Percentiles rank a stretch among this genome's conserved stretches.
Evolutionary conservation across 2,329 filamentous ascomycete genomes (phyloP).

Genomic region (Leptographium radiaticola): DNA sequence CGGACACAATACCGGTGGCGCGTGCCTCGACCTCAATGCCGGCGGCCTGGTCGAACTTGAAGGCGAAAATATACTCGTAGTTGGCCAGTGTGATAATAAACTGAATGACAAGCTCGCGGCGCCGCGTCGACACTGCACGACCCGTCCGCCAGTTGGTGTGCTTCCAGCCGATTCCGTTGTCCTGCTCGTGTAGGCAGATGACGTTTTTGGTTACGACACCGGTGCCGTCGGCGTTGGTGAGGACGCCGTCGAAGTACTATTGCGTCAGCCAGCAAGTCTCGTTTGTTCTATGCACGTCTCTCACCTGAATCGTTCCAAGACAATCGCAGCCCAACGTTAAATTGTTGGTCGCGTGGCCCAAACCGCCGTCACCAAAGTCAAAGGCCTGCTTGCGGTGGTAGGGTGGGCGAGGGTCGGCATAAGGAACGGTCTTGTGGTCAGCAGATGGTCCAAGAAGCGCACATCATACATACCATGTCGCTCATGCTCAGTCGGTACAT

Average conservation of each 20-base stretch:
- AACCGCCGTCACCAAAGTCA: slow-evolving; percentile 57
- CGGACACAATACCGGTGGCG: slow-evolving; percentile 52
- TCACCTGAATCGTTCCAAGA: slow-evolving; percentile 44
- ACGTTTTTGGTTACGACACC: slow-evolving; percentile 36
- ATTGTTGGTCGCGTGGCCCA: slow-evolving; percentile 56
- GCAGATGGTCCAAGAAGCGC: background rate
- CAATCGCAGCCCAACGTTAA: slow-evolving; percentile 57
- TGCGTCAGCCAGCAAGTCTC: background rate
- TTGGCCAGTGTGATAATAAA: slow-evolving; percentile 57
- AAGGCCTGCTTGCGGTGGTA: slow-evolving; percentile 61
- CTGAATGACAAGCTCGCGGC: slow-evolving; percentile 28
- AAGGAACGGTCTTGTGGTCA: slow-evolving; percentile 27
- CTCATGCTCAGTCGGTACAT: slow-evolving; percentile 54
- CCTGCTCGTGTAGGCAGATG: slow-evolving; percentile 57
- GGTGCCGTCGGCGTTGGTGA: slow-evolving; percentile 37
- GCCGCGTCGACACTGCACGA: background rate
- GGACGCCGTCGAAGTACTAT: slow-evolving; percentile 41
- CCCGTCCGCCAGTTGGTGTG: slow-evolving; percentile 31
- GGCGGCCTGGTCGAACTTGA: slow-evolving; percentile 46
- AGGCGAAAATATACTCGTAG: slow-evolving; percentile 49
- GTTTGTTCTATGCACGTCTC: background rate
- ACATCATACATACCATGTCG: slow-evolving; percentile 50
- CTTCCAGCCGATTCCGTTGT: slow-evolving; percentile 59
- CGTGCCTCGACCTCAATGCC: slow-evolving; percentile 47
- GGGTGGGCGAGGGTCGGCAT: slow-evolving; percentile 50